Evolutionary conservation across 2,329 filamentous ascomycete species (phyloP).

Genomic region (Alternaria sp.): DNA sequence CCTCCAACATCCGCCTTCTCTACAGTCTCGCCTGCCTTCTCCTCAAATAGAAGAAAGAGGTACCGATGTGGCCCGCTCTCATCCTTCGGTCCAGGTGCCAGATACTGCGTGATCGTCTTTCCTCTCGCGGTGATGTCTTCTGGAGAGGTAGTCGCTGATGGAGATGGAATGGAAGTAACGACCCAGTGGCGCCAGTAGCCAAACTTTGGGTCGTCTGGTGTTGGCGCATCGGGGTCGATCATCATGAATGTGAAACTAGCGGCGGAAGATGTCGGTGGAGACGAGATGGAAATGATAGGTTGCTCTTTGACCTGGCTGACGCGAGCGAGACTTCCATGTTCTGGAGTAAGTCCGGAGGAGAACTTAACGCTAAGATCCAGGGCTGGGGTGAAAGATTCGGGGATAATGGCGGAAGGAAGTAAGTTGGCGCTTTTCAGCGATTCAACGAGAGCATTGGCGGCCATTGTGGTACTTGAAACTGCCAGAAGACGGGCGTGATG

Average conservation of each 20-base stretch:
- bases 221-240: slow-evolving; percentile 63
- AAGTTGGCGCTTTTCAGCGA: slow-evolving; percentile 34
- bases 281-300: slow-evolving; percentile 33
- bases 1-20: slow-evolving; percentile 41
- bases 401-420: slow-evolving; percentile 49
- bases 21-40: slow-evolving; percentile 28
- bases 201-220: slow-evolving; percentile 62
- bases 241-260: slow-evolving; percentile 56
- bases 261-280: slow-evolving; percentile 25
- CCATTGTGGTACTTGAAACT: neutral
- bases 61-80: slow-evolving; percentile 47
- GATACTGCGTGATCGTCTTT: slow-evolving; percentile 37
- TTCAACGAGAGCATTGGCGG: slow-evolving; percentile 20
- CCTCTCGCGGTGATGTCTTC: slow-evolving; percentile 18
- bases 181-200: slow-evolving; percentile 64
- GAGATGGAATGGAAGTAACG: slow-evolving; percentile 32
- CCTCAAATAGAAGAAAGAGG: slow-evolving; percentile 39
- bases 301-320: slow-evolving; percentile 41
- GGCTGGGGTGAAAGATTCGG: slow-evolving; percentile 52
- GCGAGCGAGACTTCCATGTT: slow-evolving; percentile 37
- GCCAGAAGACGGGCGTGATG: neutral
- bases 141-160: neutral
- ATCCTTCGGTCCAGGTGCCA: slow-evolving; percentile 44
- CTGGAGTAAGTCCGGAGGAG: slow-evolving; percentile 23
- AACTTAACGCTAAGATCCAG: slow-evolving; percentile 50